Conservation (phyloP, 1,284 basidiomycete genomes). For the Afroboletus lepidellus region DNA sequence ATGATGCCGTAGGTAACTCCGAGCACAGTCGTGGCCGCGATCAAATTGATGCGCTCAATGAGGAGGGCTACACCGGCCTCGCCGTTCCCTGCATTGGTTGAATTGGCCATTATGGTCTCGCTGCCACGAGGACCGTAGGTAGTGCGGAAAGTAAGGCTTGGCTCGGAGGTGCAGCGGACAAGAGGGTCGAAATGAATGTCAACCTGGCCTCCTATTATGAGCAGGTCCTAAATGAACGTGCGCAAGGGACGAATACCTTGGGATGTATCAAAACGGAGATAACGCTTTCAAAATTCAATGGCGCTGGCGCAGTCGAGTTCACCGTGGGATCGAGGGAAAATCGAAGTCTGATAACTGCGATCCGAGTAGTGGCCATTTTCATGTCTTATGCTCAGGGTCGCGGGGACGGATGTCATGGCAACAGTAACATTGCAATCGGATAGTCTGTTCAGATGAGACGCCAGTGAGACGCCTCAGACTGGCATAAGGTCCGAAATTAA, state of each 20-base stretch:
- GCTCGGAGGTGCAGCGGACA: constrained; percentile 9
- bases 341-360: constrained; percentile 21
- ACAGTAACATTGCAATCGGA: too few relatives aligned
- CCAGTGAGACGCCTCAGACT: too few relatives aligned
- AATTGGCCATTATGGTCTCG: constrained; percentile 10
- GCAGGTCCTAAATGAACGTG: constrained; percentile 28
- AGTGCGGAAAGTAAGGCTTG: constrained; percentile 1
- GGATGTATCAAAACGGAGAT: constrained; percentile 16
- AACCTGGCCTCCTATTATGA: constrained; percentile 15
- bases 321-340: constrained; percentile 5
- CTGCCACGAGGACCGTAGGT: constrained; percentile 5
- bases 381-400: constrained; percentile 15
- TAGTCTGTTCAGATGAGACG: too few relatives aligned
- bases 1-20: constrained; percentile 26
- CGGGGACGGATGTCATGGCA: not conserved
- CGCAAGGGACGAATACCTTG: constrained; percentile 10
- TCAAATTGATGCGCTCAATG: constrained; percentile 24
- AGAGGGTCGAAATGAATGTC: constrained; percentile 15
- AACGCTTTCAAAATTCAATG: constrained; percentile 3
- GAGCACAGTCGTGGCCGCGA: constrained; percentile 26
- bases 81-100: not conserved
- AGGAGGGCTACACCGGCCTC: constrained; percentile 12
- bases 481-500: too few relatives aligned
- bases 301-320: constrained; percentile 5
- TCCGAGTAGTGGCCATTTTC: constrained; percentile 7